Evolutionary conservation across 2,329 filamentous ascomycete genomes (phyloP), one percentile per base, ranked within the genome.

Genomic region (Epichloe bromicola): DNA sequence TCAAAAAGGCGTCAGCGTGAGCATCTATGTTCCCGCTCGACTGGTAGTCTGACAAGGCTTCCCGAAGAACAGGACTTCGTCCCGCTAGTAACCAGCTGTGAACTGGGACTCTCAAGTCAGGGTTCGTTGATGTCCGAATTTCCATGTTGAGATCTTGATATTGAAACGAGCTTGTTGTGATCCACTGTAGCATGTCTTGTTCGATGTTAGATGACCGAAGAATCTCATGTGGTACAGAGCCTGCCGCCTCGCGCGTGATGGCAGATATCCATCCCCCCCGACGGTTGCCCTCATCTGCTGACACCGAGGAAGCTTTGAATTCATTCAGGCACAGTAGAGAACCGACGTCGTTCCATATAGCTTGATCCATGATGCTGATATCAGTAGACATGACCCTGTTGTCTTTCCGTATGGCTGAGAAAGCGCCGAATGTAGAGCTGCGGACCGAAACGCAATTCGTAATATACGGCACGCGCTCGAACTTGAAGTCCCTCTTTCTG

Each of bases 401-500:
- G 59, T 96, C 90, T 61, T 85, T 85, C 45, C 93, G 82, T 44
- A 95, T 78, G 3, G 88, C 89, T 36, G 88, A 86, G 70, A 91
- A 97, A 0, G 91, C 87, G 4, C 93, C 93, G 66, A 87, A 95
- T 0, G 85, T 80, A 36, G 93, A 97, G 58, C 89, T 91, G 57
- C 89, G 79, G 7, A 97, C 90, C 3, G 83, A 83, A 34, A 85
- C 77, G 14, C 94, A 88, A 37, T 89, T 83, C 2, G 88, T 95
- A 51, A 98, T 79, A 41, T 86, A 89, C 1, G 93, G 85, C 8
- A 98, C 82, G 52, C 93, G 83, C 60, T 91, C 83, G 58, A 97
- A 98, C 64, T 98, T 98, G 72, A 94, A 95, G 62, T 95, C 89
- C 58, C 94, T 95, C 12, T 80, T 78, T 59, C 81, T 86, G 36